A percentile compares a stretch with the other conserved stretches of the same genome.
Evolutionary conservation across 495 filamentous ascomycete species (phyloP).

Genomic region (Aspergillus incahuasiensis): DNA sequence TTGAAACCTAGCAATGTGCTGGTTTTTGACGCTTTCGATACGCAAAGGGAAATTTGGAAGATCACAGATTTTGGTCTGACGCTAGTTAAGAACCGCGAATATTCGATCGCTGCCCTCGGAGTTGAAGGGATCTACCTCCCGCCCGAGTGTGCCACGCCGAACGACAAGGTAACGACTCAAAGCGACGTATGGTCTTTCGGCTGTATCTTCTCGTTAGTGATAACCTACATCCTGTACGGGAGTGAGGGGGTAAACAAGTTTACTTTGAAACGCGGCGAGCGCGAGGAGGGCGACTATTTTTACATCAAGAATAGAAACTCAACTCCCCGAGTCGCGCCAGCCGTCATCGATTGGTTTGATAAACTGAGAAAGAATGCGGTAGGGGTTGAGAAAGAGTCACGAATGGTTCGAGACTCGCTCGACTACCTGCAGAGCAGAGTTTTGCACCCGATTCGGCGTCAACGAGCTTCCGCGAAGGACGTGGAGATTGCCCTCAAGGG

Average conservation of each 20-base stretch:
- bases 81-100: constrained; percentile 8
- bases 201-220: constrained; percentile 20
- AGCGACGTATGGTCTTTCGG: constrained; percentile 27
- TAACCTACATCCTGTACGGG: constrained; percentile 16
- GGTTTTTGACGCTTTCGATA: constrained; percentile 15
- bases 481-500: constrained; percentile 5
- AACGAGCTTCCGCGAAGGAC: constrained; percentile 1
- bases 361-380: not conserved
- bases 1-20: constrained; percentile 45
- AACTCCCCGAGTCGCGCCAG: constrained; percentile 5
- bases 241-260: constrained; percentile 4
- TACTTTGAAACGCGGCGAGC: not conserved
- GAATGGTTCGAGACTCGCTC: constrained; percentile 7
- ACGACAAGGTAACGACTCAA: constrained; percentile 8
- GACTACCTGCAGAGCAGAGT: constrained; percentile 14
- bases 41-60: constrained; percentile 22
- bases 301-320: constrained; percentile 6
- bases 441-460: constrained; percentile 5
- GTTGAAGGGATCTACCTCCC: constrained; percentile 21
- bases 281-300: constrained; percentile 12
- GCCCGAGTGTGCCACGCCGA: constrained; percentile 16
- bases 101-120: constrained; percentile 2
- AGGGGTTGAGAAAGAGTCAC: not conserved
- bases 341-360: constrained; percentile 16
- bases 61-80: constrained; percentile 32